A percentile compares a stretch with the other conserved stretches of the same genome.
Conservation (phyloP, 352 stramenopile genomes). For the Globisporangium parvum region DNA sequence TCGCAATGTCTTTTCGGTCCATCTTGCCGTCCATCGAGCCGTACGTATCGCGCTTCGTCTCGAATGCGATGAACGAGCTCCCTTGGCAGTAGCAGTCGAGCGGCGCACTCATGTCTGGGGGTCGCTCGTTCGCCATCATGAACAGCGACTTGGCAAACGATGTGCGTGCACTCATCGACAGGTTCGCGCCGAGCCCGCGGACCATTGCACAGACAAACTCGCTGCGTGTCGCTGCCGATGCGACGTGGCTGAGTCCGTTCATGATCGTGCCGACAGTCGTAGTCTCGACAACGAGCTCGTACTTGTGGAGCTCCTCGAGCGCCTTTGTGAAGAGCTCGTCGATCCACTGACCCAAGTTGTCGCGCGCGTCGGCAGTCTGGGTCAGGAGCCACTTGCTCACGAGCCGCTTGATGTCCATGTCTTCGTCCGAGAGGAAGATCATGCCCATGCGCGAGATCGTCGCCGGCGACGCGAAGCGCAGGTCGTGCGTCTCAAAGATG, state of each 20-base stretch:
- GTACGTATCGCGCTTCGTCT: slow-evolving; percentile 79
- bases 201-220: slow-evolving; percentile 92
- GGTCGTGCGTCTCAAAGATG: slow-evolving; percentile 94
- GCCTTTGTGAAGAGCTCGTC: slow-evolving; percentile 90
- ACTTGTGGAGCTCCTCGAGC: slow-evolving; percentile 83
- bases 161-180: slow-evolving; percentile 61
- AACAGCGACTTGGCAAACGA: slow-evolving; percentile 89
- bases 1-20: slow-evolving; percentile 39
- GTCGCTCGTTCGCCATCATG: slow-evolving; percentile 89
- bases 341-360: slow-evolving; percentile 80
- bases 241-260: slow-evolving; percentile 89
- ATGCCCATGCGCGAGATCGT: slow-evolving; percentile 96
- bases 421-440: slow-evolving; percentile 94
- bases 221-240: slow-evolving; percentile 51
- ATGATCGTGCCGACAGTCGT: slow-evolving; percentile 93
- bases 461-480: slow-evolving; percentile 92
- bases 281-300: slow-evolving; percentile 86
- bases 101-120: slow-evolving; percentile 78
- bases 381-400: slow-evolving; percentile 80
- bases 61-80: slow-evolving; percentile 57
- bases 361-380: slow-evolving; percentile 36
- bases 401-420: slow-evolving; percentile 71
- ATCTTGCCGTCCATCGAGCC: slow-evolving; percentile 60
- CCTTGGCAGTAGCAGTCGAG: slow-evolving; percentile 88
- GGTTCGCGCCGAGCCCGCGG: slow-evolving; percentile 89